A percentile compares a stretch with the other conserved stretches of the same genome.
Conservation (phyloP, 768 basidiomycete genomes). For the Serpula lacrymans region DNA sequence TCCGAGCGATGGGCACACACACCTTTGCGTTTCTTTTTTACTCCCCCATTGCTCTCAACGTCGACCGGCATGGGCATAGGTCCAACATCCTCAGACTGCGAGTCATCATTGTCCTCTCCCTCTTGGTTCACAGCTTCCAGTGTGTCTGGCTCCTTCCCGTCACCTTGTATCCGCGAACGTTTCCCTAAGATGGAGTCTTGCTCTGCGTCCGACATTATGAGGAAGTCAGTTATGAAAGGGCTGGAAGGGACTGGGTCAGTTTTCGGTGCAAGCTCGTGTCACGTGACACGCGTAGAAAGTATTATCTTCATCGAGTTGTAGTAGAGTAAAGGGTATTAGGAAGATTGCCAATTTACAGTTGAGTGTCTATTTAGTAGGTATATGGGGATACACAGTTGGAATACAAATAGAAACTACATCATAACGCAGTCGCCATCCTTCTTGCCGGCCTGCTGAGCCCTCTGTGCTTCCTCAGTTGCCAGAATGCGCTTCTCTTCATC, state of each 20-base stretch:
- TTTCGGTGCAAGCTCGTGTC: too few species aligned
- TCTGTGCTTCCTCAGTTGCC: constrained; percentile 48
- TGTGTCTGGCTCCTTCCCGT: constrained; percentile 16
- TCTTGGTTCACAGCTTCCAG: constrained; percentile 28
- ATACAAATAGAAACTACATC: constrained; percentile 49
- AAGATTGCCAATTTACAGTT: too few species aligned
- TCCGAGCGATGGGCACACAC: constrained; percentile 18
- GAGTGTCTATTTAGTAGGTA: too few species aligned
- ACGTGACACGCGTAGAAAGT: too few species aligned
- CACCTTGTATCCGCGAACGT: constrained; percentile 43
- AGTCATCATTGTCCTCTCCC: constrained; percentile 59
- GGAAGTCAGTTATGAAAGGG: neutral
- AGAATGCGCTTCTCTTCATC: constrained; percentile 63
- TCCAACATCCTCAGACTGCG: constrained; percentile 83
- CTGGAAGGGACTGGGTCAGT: neutral
- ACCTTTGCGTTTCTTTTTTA: constrained; percentile 87
- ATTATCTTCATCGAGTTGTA: too few species aligned
- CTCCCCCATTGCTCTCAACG: constrained; percentile 30
- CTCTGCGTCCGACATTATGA: constrained; percentile 48
- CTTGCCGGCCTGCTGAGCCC: constrained; percentile 26
- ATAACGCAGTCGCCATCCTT: constrained; percentile 51
- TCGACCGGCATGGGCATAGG: constrained; percentile 81
- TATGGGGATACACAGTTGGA: neutral
- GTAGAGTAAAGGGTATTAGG: too few species aligned
- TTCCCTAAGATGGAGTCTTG: constrained; percentile 64